Evolutionary conservation across 176 grass and related monocot genomes (phyloP), one percentile per base, ranked within the genome.

Genomic region (Triticum monococcum): DNA sequence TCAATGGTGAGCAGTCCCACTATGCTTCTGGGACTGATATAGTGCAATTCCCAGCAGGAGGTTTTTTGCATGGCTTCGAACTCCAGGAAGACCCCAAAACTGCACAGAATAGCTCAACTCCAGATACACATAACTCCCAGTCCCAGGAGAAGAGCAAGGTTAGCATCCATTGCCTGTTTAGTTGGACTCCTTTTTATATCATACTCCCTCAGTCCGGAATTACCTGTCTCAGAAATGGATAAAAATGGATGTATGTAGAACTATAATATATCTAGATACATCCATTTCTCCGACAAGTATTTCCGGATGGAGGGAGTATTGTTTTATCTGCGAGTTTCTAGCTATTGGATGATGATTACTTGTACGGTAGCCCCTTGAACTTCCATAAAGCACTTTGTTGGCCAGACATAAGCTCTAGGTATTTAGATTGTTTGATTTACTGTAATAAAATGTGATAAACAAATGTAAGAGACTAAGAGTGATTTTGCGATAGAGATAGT

Each of bases 1-100:
- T 98, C 63, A 98, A 98, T 81, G 93, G 94, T 41, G 96, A 98
- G 85, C 96, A 92, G 77, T 92, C 90, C 45, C 96, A 96, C 86
- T 98, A 94, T 94, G 96, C 96, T 81, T 98, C 96, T 77, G 96
- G 93, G 64, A 98, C 93, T 84, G 93, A 98, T 91, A 98, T 98
- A 86, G 86, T 96, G 38, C 92, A 89, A 81, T 98, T 98, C 66
- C 96, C 96, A 57, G 68, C 78, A 11, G 92, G 90, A 71, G 93
- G 96, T 77, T 94, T 92, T 89, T 72, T 98, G 88, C 96, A 98
- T 94, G 86, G 91, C 86, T 98, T 96, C 66, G 56, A 96, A 87
- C 92, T 98, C 26, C 88, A 98, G 84, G 96, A 98, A 68, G 92
- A 86, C 25, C 82, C 86, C 11, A 90, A 91, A 86, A 76, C 72